Conservation (phyloP, 305 asterid species). For the Fraxinus platypoda region DNA sequence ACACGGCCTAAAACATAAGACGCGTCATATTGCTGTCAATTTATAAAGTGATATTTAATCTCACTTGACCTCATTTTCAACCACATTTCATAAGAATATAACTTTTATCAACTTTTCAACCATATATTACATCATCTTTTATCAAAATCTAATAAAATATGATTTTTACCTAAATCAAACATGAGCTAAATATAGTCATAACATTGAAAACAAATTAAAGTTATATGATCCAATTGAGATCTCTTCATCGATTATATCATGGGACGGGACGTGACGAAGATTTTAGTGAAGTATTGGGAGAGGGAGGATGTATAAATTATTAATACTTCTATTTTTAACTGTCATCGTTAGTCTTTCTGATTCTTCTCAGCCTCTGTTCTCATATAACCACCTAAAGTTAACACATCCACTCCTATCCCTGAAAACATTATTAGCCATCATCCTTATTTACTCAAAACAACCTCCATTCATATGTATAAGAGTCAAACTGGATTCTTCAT, state of each 20-base stretch:
- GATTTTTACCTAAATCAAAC: neutral
- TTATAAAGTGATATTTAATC: no score
- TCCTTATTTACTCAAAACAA: neutral
- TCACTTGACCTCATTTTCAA: neutral
- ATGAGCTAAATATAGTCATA: neutral
- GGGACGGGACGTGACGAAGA: neutral
- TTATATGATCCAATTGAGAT: neutral
- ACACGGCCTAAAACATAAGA: neutral
- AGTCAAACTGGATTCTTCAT: neutral
- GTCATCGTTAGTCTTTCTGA: neutral
- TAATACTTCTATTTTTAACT: neutral
- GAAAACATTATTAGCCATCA: neutral
- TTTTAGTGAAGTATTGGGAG: neutral
- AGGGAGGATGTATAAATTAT: neutral
- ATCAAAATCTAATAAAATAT: neutral
- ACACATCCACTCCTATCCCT: neutral
- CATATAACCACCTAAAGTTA: conserved; percentile 1
- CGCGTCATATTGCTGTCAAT: neutral
- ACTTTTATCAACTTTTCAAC: no score
- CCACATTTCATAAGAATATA: neutral
- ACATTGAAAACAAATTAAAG: neutral
- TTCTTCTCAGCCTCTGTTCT: conserved; percentile 7
- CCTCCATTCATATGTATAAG: neutral
- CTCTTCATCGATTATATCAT: neutral
- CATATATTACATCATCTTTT: neutral